Evolutionary conservation across 192 early-diverging fungal species (phyloP).

Genomic region (Backusella australiensis): DNA sequence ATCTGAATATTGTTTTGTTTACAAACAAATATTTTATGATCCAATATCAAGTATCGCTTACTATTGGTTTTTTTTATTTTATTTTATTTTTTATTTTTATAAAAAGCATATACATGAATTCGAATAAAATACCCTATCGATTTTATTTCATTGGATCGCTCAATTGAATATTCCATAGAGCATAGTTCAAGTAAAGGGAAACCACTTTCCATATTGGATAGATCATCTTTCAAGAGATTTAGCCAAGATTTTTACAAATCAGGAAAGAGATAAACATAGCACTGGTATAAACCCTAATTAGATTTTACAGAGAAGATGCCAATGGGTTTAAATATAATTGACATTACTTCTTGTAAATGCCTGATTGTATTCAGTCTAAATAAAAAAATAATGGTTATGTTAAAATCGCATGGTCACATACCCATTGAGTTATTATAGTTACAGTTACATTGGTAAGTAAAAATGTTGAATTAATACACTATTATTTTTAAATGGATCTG

Average conservation of each 20-base stretch:
- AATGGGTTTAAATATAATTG: too few species aligned
- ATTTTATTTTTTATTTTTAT: too few species aligned
- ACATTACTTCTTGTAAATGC: background rate
- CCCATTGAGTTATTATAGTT: background rate
- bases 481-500: background rate
- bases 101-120: too few species aligned
- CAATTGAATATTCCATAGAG: too few species aligned
- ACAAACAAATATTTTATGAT: too few species aligned
- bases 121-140: too few species aligned
- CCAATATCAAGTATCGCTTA: too few species aligned
- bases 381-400: background rate
- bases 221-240: background rate
- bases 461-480: background rate
- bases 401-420: background rate
- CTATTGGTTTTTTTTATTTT: too few species aligned
- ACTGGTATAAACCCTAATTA: background rate
- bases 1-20: too few species aligned
- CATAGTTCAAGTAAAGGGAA: too few species aligned
- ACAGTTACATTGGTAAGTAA: background rate
- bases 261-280: background rate
- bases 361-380: background rate
- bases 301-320: background rate
- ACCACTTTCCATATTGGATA: background rate
- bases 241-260: conserved; percentile 2
- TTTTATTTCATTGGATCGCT: too few species aligned